phyloP scores from a whole-genome alignment of 192 early-diverging fungal species.

The Gamsiella multidivaricata region DNA sequence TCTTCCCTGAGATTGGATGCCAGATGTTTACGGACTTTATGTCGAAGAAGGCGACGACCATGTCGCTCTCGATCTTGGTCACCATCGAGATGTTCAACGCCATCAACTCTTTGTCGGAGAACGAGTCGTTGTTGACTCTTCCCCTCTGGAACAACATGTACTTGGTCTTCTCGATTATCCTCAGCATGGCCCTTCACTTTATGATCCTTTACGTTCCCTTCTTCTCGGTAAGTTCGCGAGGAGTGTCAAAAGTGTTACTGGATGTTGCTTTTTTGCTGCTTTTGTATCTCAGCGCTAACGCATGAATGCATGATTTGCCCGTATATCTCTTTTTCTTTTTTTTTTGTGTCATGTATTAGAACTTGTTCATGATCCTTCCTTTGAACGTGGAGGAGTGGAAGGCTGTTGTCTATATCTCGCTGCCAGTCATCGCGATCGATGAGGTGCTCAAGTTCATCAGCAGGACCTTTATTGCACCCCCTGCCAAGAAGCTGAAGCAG shows the following conservation, averaged over 20 bases:
- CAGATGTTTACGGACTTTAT: constrained; percentile 86
- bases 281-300: no score
- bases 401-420: constrained; percentile 88
- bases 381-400: constrained; percentile 91
- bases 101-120: constrained; percentile 96
- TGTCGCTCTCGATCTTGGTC: constrained; percentile 94
- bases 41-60: constrained; percentile 91
- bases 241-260: no score
- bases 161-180: constrained; percentile 81
- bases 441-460: constrained; percentile 88
- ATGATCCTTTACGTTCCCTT: constrained; percentile 98
- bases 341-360: constrained; percentile 33
- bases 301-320: background rate
- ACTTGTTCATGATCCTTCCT: constrained; percentile 90
- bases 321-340: constrained; percentile 7
- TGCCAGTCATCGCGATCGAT: constrained; percentile 93
- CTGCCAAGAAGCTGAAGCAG: constrained; percentile 52
- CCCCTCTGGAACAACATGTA: constrained; percentile 94
- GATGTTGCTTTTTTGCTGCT: background rate
- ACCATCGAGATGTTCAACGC: constrained; percentile 99
- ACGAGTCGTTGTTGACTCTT: constrained; percentile 91
- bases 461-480: constrained; percentile 59
- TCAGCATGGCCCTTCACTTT: constrained; percentile 95
- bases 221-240: constrained; percentile 82
- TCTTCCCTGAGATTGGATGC: constrained; percentile 95